Evolutionary conservation across 805 yeast genomes (phyloP).

Genomic region (Scheffersomyces ergatensis): DNA sequence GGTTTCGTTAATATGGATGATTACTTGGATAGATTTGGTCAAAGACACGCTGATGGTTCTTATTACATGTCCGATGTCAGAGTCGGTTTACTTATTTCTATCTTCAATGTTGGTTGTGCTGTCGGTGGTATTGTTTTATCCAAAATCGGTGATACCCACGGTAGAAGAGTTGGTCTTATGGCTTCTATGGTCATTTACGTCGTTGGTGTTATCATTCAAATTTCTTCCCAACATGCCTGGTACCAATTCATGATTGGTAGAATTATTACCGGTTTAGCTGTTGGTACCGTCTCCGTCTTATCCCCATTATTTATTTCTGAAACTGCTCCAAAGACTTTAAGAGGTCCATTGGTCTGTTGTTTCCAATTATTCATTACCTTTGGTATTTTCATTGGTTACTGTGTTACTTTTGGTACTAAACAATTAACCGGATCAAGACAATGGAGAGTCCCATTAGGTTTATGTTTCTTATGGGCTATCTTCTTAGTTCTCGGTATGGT

Average conservation of each 20-base stretch:
- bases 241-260: slow-evolving; percentile 65
- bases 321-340: slow-evolving; percentile 63
- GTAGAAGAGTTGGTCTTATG: slow-evolving; percentile 59
- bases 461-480: slow-evolving; percentile 53
- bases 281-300: slow-evolving; percentile 69
- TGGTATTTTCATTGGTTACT: slow-evolving; percentile 71
- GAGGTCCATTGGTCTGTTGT: slow-evolving; percentile 70
- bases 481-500: slow-evolving; percentile 50
- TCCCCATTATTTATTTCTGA: slow-evolving; percentile 69
- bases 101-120: slow-evolving; percentile 71
- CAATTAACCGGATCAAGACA: slow-evolving; percentile 44
- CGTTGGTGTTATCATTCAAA: slow-evolving; percentile 61
- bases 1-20: slow-evolving; percentile 68
- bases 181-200: slow-evolving; percentile 54
- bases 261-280: slow-evolving; percentile 64
- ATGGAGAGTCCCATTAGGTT: slow-evolving; percentile 68
- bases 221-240: slow-evolving; percentile 54
- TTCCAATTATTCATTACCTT: slow-evolving; percentile 69
- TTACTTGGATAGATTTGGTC: slow-evolving; percentile 53
- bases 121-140: slow-evolving; percentile 65
- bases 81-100: slow-evolving; percentile 51
- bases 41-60: slow-evolving; percentile 35
- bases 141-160: slow-evolving; percentile 55
- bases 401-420: slow-evolving; percentile 65
- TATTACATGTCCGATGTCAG: slow-evolving; percentile 43